A percentile compares a stretch with the other conserved stretches of the same genome.
Conservation (phyloP, 2,329 filamentous ascomycete genomes). For the Camptophora hylomeconis region DNA sequence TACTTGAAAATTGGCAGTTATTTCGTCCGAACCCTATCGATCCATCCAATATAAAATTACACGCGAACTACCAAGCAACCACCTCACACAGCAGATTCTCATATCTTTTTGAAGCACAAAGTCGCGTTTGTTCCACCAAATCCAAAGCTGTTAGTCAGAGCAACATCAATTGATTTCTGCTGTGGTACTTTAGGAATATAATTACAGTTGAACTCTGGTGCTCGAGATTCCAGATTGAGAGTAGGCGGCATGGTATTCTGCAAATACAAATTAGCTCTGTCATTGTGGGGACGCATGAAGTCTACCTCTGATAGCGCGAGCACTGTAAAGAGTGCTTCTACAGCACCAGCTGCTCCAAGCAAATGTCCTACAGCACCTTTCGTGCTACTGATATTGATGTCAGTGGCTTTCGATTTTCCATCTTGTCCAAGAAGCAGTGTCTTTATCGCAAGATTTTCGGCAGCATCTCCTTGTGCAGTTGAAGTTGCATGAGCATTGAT, state of each 20-base stretch:
- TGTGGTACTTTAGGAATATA: slow-evolving; percentile 66
- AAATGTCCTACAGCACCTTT: slow-evolving; percentile 90
- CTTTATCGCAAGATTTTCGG: slow-evolving; percentile 75
- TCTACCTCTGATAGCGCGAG: slow-evolving; percentile 66
- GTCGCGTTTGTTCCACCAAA: slow-evolving; percentile 95
- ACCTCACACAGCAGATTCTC: background rate
- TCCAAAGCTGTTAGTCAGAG: slow-evolving; percentile 89
- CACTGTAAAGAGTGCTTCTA: slow-evolving; percentile 78
- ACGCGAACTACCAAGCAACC: background rate
- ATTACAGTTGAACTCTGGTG: slow-evolving; percentile 63
- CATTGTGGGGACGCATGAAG: slow-evolving; percentile 11
- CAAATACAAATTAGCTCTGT: slow-evolving; percentile 1
- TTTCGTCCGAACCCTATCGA: background rate
- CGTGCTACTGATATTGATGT: slow-evolving; percentile 79
- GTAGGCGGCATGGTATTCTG: slow-evolving; percentile 76
- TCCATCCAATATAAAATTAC: background rate
- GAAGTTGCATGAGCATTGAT: slow-evolving; percentile 93
- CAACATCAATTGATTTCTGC: slow-evolving; percentile 55
- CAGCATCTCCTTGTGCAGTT: slow-evolving; percentile 71
- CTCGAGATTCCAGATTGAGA: slow-evolving; percentile 59
- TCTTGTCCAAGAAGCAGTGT: slow-evolving; percentile 61
- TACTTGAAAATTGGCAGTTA: slow-evolving; percentile 4
- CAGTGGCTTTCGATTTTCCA: slow-evolving; percentile 45
- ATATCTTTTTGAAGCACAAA: slow-evolving; percentile 29
- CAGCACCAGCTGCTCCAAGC: slow-evolving; percentile 76